Evolutionary conservation across 495 filamentous ascomycete species (phyloP).

Genomic region (Neurospora sp.): DNA sequence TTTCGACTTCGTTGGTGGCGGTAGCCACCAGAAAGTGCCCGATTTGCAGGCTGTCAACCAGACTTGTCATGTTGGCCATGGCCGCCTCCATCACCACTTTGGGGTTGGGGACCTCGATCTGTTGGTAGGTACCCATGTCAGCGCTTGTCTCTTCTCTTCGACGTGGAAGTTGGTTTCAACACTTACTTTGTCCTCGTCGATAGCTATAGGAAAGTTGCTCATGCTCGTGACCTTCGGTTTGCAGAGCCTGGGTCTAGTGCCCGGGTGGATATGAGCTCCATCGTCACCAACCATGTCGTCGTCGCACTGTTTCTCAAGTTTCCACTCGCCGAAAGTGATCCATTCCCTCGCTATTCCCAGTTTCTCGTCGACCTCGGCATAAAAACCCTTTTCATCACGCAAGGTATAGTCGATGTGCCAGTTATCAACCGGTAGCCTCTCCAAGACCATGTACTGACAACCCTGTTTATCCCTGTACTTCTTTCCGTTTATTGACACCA

Average conservation of each 20-base stretch:
- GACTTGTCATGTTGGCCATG: background rate
- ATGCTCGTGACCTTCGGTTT: background rate
- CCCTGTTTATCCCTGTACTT: background rate
- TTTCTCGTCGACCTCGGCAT: background rate
- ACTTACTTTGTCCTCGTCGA: background rate
- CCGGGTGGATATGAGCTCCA: background rate
- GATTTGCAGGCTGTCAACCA: background rate
- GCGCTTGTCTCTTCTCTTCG: background rate
- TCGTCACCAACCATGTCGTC: background rate
- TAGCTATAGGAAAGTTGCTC: background rate
- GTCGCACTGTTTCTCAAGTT: background rate
- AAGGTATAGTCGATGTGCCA: background rate
- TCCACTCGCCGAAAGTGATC: background rate
- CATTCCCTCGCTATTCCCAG: background rate
- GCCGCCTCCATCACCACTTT: background rate
- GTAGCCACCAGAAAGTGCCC: background rate
- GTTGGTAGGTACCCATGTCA: background rate
- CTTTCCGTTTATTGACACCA: background rate
- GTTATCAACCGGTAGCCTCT: background rate
- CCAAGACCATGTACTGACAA: background rate
- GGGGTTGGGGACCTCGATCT: background rate
- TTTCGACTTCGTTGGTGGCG: background rate
- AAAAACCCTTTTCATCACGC: background rate
- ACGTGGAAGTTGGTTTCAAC: background rate
- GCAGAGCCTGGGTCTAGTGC: background rate